Evolutionary conservation across 768 basidiomycete genomes (phyloP), one percentile per base, ranked within the genome.

Genomic region (Hysterangium stoloniferum): DNA sequence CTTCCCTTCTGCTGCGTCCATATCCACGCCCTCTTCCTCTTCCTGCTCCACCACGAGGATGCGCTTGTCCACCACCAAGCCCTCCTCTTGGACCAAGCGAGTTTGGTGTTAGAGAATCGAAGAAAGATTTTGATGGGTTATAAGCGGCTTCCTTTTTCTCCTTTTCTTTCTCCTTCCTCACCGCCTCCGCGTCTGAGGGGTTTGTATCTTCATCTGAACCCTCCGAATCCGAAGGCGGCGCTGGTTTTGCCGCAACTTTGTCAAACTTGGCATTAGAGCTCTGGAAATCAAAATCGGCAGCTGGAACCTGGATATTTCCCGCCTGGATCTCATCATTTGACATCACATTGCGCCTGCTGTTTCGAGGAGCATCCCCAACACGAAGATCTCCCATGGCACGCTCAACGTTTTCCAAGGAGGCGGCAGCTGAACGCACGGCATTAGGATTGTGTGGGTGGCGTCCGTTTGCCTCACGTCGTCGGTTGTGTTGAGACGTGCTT

Each of bases 261-360:
- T 90, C 86, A 57, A 92, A 92, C 46, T 79, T 79, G 3, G 84
- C 83, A 57, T 91, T 93, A 48, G 78, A 77, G 50, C 73, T 74
- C 62, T 77, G 69, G 63, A 92, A 93, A 68, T 92, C 89, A 61
- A 91, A 92, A 62, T 91, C 89, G 0, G 80, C 80, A 1, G 71
- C 62, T 0, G 88, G 89, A 0, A 91, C 84, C 29, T 68, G 66
- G n/a, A 76, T 52, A 19, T 74, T 72, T 17, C 56, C 61, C 1
- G 61, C 56, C 58, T 72, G 71, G 35, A 25, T 36, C 2, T 63
- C 57, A 17, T 44, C 44, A 20, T 59, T 56, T 7, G 61, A 57
- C 9, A 69, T 65, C 11, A 71, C 69, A 12, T 68, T 64, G 0
- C 76, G 71, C 48, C 73, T 61, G 28, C 71, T 69, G 12, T 66